Percentiles rank a stretch among this genome's conserved stretches.
These are phyloP conservation scores for Phlegmacium glaucopus DNA, from an alignment of 768 basidiomycete genomes.

Conservation along the genomic window DNA sequence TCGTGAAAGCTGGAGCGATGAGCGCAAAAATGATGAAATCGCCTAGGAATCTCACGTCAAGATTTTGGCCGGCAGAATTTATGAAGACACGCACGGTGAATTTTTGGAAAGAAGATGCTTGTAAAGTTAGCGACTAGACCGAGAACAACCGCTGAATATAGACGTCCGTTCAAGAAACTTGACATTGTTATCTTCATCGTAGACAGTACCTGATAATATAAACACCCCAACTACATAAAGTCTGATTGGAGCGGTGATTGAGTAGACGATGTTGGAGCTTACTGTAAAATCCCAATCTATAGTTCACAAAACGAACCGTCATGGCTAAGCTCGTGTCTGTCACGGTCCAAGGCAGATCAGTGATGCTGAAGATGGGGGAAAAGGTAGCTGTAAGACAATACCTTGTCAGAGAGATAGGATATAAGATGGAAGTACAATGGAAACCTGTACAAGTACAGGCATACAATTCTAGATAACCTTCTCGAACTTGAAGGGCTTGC, in stretches of 20 bases:
- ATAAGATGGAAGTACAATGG: background rate
- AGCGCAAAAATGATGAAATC: constrained; percentile 72
- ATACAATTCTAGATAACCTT: no score
- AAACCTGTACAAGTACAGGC: background rate
- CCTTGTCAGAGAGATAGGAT: background rate
- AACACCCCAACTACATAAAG: constrained; percentile 36
- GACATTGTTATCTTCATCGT: background rate
- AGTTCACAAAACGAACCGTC: constrained; percentile 60
- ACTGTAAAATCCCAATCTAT: constrained; percentile 53
- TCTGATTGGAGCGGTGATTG: constrained; percentile 3
- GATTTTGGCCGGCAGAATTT: background rate
- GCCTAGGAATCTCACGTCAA: constrained; percentile 32
- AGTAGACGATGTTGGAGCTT: constrained; percentile 17
- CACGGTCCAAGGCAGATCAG: background rate
- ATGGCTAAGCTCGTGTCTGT: constrained; percentile 27
- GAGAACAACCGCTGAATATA: constrained; percentile 47
- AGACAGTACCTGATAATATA: constrained; percentile 38
- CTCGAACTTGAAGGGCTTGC: no score
- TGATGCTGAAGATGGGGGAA: background rate
- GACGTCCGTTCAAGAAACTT: background rate
- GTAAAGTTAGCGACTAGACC: constrained; percentile 71
- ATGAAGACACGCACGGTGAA: constrained; percentile 49
- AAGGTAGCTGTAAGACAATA: background rate
- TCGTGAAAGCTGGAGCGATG: constrained; percentile 61
- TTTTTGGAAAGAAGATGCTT: constrained; percentile 57